Percentiles rank a stretch among this genome's conserved stretches.
Conservation (phyloP, 164 flowering plant genomes). For the Cinnamomum chago region DNA sequence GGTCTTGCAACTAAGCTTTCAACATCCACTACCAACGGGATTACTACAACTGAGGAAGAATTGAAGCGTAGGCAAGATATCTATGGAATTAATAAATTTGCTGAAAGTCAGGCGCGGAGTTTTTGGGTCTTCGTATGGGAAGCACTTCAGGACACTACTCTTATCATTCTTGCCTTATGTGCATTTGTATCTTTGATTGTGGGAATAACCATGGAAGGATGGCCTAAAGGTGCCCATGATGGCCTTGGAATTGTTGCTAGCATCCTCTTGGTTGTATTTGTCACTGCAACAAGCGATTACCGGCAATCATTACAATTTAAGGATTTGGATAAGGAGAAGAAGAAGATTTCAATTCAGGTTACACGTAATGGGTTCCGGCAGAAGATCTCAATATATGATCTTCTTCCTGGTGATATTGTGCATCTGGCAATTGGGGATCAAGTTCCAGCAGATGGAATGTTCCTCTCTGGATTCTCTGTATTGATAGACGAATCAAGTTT, state of each 20-base stretch:
- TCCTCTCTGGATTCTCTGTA: slow-evolving; percentile 75
- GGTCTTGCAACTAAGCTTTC: slow-evolving; percentile 64
- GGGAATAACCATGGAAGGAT: slow-evolving; percentile 81
- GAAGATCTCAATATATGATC: slow-evolving; percentile 79
- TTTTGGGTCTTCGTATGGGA: slow-evolving; percentile 93
- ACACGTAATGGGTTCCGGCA: slow-evolving; percentile 74
- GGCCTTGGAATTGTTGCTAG: slow-evolving; percentile 95
- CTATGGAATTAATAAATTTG: slow-evolving; percentile 77
- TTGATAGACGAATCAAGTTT: slow-evolving; percentile 86
- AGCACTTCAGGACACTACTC: slow-evolving; percentile 92
- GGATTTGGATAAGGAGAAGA: slow-evolving; percentile 92
- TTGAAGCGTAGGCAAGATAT: slow-evolving; percentile 51
- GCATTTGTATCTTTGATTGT: slow-evolving; percentile 76
- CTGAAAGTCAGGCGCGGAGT: slow-evolving; percentile 61
- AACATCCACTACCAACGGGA: slow-evolving; percentile 54
- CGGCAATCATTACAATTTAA: slow-evolving; percentile 87
- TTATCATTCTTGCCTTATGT: slow-evolving; percentile 85
- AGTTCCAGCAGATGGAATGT: slow-evolving; percentile 94
- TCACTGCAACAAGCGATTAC: slow-evolving; percentile 93
- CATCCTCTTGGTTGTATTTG: slow-evolving; percentile 84
- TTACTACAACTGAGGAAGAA: slow-evolving; percentile 41
- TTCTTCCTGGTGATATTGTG: slow-evolving; percentile 86
- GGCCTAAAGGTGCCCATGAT: slow-evolving; percentile 97
- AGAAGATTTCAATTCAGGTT: slow-evolving; percentile 79
- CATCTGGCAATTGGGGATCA: slow-evolving; percentile 89